Percentiles rank a stretch among this genome's conserved stretches.
These are phyloP conservation scores for Pseudomicrostroma phylloplanum DNA, from an alignment of 1,284 basidiomycete genomes.

Conservation along the genomic window DNA sequence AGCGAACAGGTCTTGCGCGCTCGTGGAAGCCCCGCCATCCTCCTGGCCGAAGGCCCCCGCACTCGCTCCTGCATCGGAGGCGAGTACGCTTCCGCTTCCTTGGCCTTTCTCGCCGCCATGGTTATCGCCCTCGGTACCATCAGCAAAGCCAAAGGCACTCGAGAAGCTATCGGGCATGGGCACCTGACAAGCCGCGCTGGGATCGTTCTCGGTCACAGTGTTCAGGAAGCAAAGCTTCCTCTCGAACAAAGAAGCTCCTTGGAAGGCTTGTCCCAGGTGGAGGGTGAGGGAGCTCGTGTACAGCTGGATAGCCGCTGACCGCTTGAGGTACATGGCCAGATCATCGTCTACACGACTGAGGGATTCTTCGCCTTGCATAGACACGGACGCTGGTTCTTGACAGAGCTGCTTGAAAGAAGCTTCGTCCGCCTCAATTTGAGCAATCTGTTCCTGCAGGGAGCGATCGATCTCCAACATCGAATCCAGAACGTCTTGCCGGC, in stretches of 20 bases:
- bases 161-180: constrained; percentile 30
- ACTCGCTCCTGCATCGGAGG: background rate
- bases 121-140: background rate
- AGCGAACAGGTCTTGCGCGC: constrained; percentile 31
- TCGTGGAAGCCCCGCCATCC: background rate
- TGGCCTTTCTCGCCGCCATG: background rate
- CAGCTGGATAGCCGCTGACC: constrained; percentile 37
- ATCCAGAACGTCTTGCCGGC: constrained; percentile 31
- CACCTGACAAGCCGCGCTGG: constrained; percentile 28
- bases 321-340: constrained; percentile 31
- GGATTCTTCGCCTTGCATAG: constrained; percentile 13
- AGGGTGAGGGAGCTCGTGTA: constrained; percentile 42
- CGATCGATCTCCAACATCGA: constrained; percentile 41
- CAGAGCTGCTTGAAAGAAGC: constrained; percentile 8
- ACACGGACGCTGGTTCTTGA: background rate
- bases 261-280: constrained; percentile 43
- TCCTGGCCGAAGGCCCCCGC: too few species aligned
- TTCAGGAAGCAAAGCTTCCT: constrained; percentile 46
- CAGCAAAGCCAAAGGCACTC: constrained; percentile 15
- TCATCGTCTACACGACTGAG: constrained; percentile 30
- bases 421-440: constrained; percentile 20
- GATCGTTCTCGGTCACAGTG: constrained; percentile 32
- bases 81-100: background rate
- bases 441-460: constrained; percentile 37
- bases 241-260: constrained; percentile 41